Conservation (phyloP, 345 rosid species). For the Eucalyptus erythrocorys region DNA sequence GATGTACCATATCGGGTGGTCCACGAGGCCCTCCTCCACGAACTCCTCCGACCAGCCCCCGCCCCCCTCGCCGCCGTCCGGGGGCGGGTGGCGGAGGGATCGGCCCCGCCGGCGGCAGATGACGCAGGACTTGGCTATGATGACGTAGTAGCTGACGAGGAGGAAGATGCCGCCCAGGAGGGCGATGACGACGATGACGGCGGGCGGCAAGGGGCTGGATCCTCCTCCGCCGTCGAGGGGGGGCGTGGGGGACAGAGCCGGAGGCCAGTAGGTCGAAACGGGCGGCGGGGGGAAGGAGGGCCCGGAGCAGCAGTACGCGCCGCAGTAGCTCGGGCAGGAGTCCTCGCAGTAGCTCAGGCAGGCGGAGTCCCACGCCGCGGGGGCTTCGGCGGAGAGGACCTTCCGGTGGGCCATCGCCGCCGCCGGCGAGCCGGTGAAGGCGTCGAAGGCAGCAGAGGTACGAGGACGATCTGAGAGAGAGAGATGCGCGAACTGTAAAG, state of each 20-base stretch:
- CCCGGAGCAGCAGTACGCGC: background rate
- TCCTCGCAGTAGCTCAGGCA: background rate
- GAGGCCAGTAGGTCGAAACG: background rate
- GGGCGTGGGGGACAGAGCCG: background rate
- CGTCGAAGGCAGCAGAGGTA: background rate
- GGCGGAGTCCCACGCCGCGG: background rate
- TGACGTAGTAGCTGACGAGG: conserved; percentile 15
- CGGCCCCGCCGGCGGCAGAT: conserved; percentile 5
- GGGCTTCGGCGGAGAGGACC: background rate
- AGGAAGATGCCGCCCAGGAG: conserved; percentile 22
- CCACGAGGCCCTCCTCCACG: conserved; percentile 27
- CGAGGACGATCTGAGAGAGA: background rate
- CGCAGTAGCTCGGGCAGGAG: background rate
- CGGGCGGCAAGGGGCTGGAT: conserved; percentile 4
- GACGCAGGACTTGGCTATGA: conserved; percentile 18
- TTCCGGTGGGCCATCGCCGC: background rate
- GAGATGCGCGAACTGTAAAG: background rate
- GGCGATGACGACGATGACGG: conserved; percentile 17
- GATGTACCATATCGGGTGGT: conserved; percentile 68
- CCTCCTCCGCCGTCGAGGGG: rapidly evolving
- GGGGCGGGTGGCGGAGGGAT: background rate
- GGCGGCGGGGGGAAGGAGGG: background rate
- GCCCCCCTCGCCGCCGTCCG: background rate
- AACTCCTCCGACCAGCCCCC: conserved; percentile 17
- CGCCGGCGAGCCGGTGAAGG: background rate